Conservation (phyloP, 805 yeast species). For the Schizosaccharomyces osmophilus region DNA sequence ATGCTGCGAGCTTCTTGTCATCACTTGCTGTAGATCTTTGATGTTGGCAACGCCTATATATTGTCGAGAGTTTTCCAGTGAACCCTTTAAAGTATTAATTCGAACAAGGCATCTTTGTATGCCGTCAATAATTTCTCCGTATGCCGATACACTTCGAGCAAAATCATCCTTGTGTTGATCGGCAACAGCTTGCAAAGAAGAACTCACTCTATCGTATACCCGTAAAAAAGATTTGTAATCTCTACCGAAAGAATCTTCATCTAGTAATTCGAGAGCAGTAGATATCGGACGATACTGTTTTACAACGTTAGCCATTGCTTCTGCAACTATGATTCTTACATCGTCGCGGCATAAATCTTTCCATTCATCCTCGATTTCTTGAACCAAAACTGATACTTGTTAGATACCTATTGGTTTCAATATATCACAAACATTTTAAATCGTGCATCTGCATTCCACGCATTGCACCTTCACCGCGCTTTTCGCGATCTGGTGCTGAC, state of each 20-base stretch:
- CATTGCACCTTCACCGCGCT: neutral
- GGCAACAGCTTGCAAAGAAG: neutral
- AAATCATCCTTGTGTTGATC: neutral
- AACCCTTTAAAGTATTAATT: neutral
- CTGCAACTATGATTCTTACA: neutral
- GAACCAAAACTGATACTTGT: neutral
- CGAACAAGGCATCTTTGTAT: neutral
- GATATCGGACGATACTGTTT: neutral
- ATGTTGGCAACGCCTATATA: neutral
- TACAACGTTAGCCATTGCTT: neutral
- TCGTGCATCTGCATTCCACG: neutral
- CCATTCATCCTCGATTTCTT: slow-evolving; percentile 1
- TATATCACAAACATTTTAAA: neutral
- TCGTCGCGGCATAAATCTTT: neutral
- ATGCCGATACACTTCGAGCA: neutral
- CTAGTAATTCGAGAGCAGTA: neutral
- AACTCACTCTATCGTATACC: neutral
- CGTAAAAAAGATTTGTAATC: neutral
- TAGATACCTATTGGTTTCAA: neutral
- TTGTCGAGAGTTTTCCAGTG: neutral
- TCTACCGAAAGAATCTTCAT: neutral
- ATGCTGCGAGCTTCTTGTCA: neutral
- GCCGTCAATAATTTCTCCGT: neutral
- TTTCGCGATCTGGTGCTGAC: neutral
- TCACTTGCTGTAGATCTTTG: neutral